Conservation (phyloP, 116 monocot species). For the Iris pallida region DNA sequence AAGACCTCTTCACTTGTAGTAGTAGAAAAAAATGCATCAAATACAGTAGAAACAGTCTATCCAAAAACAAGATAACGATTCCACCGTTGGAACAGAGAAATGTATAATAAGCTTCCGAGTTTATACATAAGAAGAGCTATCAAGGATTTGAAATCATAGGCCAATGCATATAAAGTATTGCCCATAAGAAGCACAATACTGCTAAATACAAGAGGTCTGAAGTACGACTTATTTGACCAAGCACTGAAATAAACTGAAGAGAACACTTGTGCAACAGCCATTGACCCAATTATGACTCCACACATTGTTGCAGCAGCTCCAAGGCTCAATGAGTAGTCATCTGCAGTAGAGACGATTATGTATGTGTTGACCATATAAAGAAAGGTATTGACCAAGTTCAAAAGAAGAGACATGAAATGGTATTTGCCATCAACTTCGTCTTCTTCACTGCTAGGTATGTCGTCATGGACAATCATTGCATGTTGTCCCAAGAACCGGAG, state of each 20-base stretch:
- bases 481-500: slow-evolving; percentile 51
- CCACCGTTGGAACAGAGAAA: no score
- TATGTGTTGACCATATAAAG: slow-evolving; percentile 97
- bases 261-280: slow-evolving; percentile 89
- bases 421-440: slow-evolving; percentile 46
- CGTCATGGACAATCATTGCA: slow-evolving; percentile 46
- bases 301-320: slow-evolving; percentile 91
- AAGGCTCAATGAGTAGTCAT: slow-evolving; percentile 80
- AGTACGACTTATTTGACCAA: slow-evolving; percentile 90
- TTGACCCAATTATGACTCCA: slow-evolving; percentile 88
- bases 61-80: no score
- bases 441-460: slow-evolving; percentile 36
- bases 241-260: slow-evolving; percentile 91
- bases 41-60: no score
- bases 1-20: no score
- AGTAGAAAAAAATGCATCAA: no score
- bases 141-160: slow-evolving; percentile 74
- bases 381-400: slow-evolving; percentile 87
- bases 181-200: slow-evolving; percentile 71
- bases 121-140: no score
- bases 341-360: slow-evolving; percentile 91
- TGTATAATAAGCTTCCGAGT: no score
- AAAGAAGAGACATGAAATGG: slow-evolving; percentile 74
- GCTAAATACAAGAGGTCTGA: slow-evolving; percentile 85
- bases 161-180: slow-evolving; percentile 72